Conservation (phyloP, 768 basidiomycete species). For the Suillus variegatus region DNA sequence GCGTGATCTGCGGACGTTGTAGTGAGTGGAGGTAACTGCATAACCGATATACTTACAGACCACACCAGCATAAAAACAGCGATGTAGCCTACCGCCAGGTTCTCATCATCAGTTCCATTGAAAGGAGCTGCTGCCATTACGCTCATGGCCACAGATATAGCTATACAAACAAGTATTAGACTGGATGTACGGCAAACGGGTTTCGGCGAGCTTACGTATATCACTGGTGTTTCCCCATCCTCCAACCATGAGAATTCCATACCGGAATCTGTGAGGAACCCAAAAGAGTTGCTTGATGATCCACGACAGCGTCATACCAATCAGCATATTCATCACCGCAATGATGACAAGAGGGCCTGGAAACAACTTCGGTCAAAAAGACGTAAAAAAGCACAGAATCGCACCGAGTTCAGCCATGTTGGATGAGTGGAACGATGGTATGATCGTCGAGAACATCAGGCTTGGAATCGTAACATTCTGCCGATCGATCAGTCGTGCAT, state of each 20-base stretch:
- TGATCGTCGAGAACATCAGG: slow-evolving; percentile 71
- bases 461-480: slow-evolving; percentile 37
- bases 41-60: slow-evolving; percentile 40
- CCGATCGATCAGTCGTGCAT: slow-evolving; percentile 1
- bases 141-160: slow-evolving; percentile 65
- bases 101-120: slow-evolving; percentile 54
- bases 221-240: slow-evolving; percentile 72
- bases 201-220: slow-evolving; percentile 50
- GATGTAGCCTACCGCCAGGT: slow-evolving; percentile 66
- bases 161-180: slow-evolving; percentile 33
- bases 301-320: slow-evolving; percentile 58
- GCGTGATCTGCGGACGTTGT: slow-evolving; percentile 45
- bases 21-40: neutral
- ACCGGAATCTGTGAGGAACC: slow-evolving; percentile 76
- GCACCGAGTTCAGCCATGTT: slow-evolving; percentile 58
- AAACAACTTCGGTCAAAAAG: neutral
- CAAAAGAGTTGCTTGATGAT: slow-evolving; percentile 64
- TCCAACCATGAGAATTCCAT: slow-evolving; percentile 69
- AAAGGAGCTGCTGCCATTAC: slow-evolving; percentile 65
- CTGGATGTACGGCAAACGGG: neutral
- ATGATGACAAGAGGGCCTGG: slow-evolving; percentile 65
- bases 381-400: slow-evolving; percentile 9
- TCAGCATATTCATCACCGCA: slow-evolving; percentile 56
- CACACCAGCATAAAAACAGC: slow-evolving; percentile 63
- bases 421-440: slow-evolving; percentile 61